phyloP scores from a whole-genome alignment of 768 basidiomycete species.

The Hypsizygus marmoreus region DNA sequence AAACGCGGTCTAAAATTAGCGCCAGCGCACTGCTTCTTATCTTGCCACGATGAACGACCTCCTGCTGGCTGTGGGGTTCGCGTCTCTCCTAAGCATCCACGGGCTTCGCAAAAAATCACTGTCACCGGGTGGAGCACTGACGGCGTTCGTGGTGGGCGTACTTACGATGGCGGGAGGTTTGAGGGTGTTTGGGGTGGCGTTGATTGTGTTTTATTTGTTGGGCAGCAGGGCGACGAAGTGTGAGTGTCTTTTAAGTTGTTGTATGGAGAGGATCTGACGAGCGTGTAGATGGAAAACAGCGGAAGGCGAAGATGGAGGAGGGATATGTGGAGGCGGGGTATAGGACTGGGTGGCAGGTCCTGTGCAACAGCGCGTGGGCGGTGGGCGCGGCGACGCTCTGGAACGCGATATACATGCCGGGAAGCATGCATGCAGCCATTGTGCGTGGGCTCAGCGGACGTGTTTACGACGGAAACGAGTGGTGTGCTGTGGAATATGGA shows the following conservation, averaged over 20 bases:
- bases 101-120: conserved; percentile 77
- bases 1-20: too few species aligned
- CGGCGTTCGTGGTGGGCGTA: conserved; percentile 79
- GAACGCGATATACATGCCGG: conserved; percentile 59
- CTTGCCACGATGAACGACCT: conserved; percentile 17
- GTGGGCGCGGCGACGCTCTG: conserved; percentile 61
- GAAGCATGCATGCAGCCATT: conserved; percentile 37
- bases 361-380: conserved; percentile 77
- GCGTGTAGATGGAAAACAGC: conserved; percentile 65
- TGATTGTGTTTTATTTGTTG: conserved; percentile 78
- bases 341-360: conserved; percentile 77
- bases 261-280: not conserved
- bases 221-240: conserved; percentile 86
- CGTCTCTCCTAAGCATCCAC: conserved; percentile 61
- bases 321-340: conserved; percentile 75
- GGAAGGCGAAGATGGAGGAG: conserved; percentile 77
- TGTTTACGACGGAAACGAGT: conserved; percentile 41
- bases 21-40: too few species aligned
- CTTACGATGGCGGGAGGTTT: conserved; percentile 68
- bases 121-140: conserved; percentile 71
- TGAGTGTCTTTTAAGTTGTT: conserved; percentile 29
- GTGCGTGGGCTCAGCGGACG: conserved; percentile 21
- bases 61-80: conserved; percentile 36
- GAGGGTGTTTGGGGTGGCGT: conserved; percentile 60
- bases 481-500: conserved; percentile 65